Evolutionary conservation across 305 asterid species (phyloP).

Genomic region (Ilex paraguariensis): DNA sequence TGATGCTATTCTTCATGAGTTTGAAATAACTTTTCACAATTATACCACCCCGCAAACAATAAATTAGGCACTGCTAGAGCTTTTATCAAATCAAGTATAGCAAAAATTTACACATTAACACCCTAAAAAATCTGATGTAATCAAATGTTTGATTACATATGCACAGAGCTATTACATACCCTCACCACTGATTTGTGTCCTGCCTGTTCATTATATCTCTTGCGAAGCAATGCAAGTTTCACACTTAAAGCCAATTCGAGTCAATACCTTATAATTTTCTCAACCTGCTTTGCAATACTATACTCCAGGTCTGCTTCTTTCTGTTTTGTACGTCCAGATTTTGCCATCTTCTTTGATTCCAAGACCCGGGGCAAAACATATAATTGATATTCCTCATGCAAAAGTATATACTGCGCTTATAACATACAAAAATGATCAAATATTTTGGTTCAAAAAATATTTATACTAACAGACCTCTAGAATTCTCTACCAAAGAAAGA

Average conservation of each 20-base stretch:
- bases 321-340: conserved; percentile 93
- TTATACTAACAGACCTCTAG: conserved; percentile 6
- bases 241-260: not conserved
- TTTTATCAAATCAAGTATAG: no score
- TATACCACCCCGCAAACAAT: no score
- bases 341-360: conserved; percentile 97
- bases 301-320: conserved; percentile 99
- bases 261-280: conserved; percentile 97
- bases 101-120: no score
- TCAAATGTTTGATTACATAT: no score
- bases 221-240: not conserved
- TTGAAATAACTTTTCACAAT: no score
- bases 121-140: no score
- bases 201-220: not conserved
- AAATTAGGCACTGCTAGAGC: no score
- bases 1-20: no score
- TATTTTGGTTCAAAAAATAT: conserved; percentile 10
- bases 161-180: no score
- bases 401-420: conserved; percentile 61
- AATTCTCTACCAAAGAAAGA: no score
- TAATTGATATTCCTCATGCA: conserved; percentile 92
- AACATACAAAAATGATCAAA: conserved; percentile 12
- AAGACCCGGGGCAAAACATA: conserved; percentile 83
- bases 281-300: conserved; percentile 99
- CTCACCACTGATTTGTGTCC: not conserved